These are phyloP conservation scores for Ichthyophonus hoferi DNA, from an alignment of 208 protist species.

Conservation along the genomic window DNA sequence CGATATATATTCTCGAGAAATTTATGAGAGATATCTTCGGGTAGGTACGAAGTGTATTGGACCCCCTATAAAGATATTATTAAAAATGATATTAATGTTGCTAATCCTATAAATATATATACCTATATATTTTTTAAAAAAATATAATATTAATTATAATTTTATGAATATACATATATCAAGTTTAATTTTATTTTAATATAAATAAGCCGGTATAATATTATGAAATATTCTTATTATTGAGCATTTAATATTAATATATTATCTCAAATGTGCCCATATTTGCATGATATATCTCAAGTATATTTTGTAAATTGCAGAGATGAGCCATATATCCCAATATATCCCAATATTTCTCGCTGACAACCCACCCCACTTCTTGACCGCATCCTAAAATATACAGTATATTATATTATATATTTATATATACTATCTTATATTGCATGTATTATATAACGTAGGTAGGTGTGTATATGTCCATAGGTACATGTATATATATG, in stretches of 20 bases:
- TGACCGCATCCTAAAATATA: not conserved
- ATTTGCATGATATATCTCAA: not conserved
- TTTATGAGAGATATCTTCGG: not conserved
- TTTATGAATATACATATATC: too few species aligned
- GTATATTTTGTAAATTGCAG: not conserved
- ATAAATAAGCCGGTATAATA: not conserved
- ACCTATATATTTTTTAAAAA: too few species aligned
- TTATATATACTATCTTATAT: not conserved
- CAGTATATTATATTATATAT: not conserved
- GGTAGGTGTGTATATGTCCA: not conserved
- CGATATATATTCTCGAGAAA: not conserved
- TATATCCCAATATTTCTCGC: not conserved
- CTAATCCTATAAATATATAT: too few species aligned
- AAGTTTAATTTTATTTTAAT: too few species aligned
- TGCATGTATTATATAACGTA: not conserved
- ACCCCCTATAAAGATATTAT: not conserved
- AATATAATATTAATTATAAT: too few species aligned
- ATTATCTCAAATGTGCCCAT: not conserved
- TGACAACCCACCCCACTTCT: too few species aligned
- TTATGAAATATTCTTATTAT: not conserved
- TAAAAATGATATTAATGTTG: too few species aligned
- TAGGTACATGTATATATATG: not conserved
- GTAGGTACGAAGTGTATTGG: not conserved
- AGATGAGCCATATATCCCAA: not conserved
- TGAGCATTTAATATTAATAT: not conserved